Conservation (phyloP, 805 yeast genomes). For the Zygosaccharomyces kombuchaensis region DNA sequence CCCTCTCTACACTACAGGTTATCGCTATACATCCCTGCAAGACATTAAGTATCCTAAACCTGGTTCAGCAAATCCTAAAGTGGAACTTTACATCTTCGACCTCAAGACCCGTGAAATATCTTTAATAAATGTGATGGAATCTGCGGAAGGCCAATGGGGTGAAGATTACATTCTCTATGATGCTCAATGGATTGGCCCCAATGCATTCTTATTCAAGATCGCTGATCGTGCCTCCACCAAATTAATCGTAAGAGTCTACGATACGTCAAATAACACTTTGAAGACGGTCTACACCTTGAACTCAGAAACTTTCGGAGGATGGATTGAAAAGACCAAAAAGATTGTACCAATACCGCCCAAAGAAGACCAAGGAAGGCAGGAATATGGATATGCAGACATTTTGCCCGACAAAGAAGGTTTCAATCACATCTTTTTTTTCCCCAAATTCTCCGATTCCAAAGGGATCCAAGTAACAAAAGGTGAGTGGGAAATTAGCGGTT, state of each 20-base stretch:
- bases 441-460: constrained; percentile 38
- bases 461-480: constrained; percentile 45
- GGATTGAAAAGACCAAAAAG: constrained; percentile 52
- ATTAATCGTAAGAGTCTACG: constrained; percentile 47
- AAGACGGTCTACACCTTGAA: constrained; percentile 41
- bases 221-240: constrained; percentile 59
- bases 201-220: constrained; percentile 51
- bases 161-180: constrained; percentile 56
- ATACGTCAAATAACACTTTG: constrained; percentile 33
- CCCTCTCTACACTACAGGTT: constrained; percentile 45
- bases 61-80: constrained; percentile 56
- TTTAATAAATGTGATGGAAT: constrained; percentile 21
- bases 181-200: constrained; percentile 52
- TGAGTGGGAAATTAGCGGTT: constrained; percentile 49
- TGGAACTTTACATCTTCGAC: constrained; percentile 44
- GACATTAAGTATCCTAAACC: constrained; percentile 68
- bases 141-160: constrained; percentile 17
- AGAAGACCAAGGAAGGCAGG: constrained; percentile 26
- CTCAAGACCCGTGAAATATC: constrained; percentile 26
- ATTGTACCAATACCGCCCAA: constrained; percentile 39
- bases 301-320: constrained; percentile 46
- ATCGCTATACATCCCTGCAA: constrained; percentile 44
- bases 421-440: constrained; percentile 61
- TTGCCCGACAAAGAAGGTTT: constrained; percentile 48
- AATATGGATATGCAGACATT: constrained; percentile 60